Conservation (phyloP, 106 monocot genomes). For the Chionographis japonica region DNA sequence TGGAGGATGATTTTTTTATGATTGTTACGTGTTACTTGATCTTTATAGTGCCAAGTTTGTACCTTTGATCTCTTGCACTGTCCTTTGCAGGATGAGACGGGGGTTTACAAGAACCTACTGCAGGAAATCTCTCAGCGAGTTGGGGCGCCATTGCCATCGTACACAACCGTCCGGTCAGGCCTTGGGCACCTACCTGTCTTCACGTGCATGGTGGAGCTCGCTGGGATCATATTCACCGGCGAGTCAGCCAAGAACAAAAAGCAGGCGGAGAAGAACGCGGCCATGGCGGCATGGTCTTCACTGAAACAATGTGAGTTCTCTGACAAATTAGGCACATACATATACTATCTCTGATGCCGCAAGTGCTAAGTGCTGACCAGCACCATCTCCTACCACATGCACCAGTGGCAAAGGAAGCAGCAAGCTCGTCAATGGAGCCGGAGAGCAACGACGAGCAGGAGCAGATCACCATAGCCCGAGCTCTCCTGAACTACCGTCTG, state of each 20-base stretch:
- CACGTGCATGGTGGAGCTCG: constrained; percentile 88
- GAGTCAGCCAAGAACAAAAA: constrained; percentile 99
- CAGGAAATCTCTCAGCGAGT: constrained; percentile 97
- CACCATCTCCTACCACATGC: not conserved
- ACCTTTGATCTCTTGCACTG: no score
- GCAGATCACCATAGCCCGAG: constrained; percentile 82
- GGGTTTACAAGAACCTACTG: constrained; percentile 95
- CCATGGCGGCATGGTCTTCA: constrained; percentile 88
- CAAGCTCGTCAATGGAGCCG: constrained; percentile 53
- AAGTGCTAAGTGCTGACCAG: not conserved
- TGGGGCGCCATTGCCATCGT: constrained; percentile 88
- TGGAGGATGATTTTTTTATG: no score
- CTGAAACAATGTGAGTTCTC: constrained; percentile 74
- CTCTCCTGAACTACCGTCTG: constrained; percentile 74
- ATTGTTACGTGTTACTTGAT: no score
- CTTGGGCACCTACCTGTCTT: constrained; percentile 84
- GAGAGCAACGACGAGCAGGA: constrained; percentile 92
- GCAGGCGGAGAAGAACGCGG: constrained; percentile 97
- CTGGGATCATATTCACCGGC: constrained; percentile 83
- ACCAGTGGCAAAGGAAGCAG: constrained; percentile 72
- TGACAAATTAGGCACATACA: not conserved
- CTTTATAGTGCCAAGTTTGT: no score
- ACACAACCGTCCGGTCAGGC: constrained; percentile 72
- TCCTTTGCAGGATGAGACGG: constrained; percentile 80
- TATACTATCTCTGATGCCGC: not conserved